Evolutionary conservation across 2,329 filamentous ascomycete genomes (phyloP), one percentile per base, ranked within the genome.

Genomic region (Colletotrichum magnum): DNA sequence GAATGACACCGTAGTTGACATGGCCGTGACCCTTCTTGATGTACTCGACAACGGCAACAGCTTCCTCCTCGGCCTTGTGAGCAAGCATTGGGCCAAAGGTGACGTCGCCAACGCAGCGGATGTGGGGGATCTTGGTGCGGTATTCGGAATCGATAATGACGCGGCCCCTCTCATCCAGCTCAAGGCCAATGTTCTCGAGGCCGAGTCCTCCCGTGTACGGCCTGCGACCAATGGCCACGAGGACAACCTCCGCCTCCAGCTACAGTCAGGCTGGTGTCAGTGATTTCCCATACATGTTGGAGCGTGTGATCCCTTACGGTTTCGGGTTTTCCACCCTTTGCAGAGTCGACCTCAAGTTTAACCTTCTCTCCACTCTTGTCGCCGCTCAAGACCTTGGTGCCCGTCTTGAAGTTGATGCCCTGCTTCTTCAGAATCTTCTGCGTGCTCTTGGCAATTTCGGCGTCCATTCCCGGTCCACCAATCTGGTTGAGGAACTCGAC

Each of bases 81-180:
- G 96, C 96, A 78, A 99, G 91, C 96, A 99, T 99, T 78, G 95
- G 95, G 10, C 96, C 96, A 81, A 99, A 99, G 54, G 96, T 99
- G 79, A 90, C 93, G 82, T 98, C 96, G 79, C 96, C 96, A 74
- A 98, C 93, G 77, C 95, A 96, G 77, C 96, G 95, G 82, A 99
- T 98, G 86, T 99, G 96, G 56, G 95, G 93, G 74, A 96, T 86
- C 87, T 98, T 98, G 79, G 96, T 99, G 84, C 96, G 94, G 89
- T 97, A 99, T 84, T 99, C 95, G 76, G 95, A 94, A 87, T 99
- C 96, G 80, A 99, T 98, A 77, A 99, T 93, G 72, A 99, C 88
- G 77, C 96, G 94, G 78, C 96, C 96, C 75, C 93, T 93, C 79
- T 98, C 95, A 80, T 99, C 96, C 71, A 92, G 88, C 83, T 97